Evolutionary conservation across 2,329 filamentous ascomycete species (phyloP).

Genomic region (Ampelomyces quisqualis): DNA sequence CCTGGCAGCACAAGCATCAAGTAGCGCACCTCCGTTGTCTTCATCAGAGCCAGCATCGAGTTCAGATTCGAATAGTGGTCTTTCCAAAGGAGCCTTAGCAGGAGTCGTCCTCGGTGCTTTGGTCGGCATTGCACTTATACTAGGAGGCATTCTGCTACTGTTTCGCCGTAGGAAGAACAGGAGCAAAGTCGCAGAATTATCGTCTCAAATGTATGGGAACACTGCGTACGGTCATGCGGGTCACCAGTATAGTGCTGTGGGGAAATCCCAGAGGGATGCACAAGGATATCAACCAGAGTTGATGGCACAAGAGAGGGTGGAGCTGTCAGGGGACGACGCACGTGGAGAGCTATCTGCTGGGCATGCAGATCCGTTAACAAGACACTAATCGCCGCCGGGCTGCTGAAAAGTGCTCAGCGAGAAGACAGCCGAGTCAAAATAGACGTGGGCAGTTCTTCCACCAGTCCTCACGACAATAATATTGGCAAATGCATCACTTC

Average conservation of each 20-base stretch:
- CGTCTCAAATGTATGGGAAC: background rate
- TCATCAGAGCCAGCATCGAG: background rate
- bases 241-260: too few relatives aligned
- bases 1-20: background rate
- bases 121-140: slow-evolving; percentile 12
- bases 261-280: too few relatives aligned
- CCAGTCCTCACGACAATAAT: background rate
- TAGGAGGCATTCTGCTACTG: slow-evolving; percentile 17
- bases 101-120: slow-evolving; percentile 21
- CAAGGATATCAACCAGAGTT: too few relatives aligned
- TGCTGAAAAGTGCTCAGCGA: too few relatives aligned
- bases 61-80: slow-evolving; percentile 1
- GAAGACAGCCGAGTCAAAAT: too few relatives aligned
- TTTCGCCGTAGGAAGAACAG: slow-evolving; percentile 15
- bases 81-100: slow-evolving; percentile 20
- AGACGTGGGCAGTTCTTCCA: too few relatives aligned
- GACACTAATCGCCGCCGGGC: too few relatives aligned
- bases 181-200: background rate
- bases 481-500: background rate
- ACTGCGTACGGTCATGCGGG: background rate
- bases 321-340: too few relatives aligned
- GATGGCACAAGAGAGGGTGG: too few relatives aligned
- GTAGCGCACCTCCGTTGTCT: slow-evolving; percentile 3
- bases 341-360: too few relatives aligned
- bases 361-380: too few relatives aligned